Base-by-base conservation (phyloP, 345 rosid genomes). In the Mangifera indica region DNA sequence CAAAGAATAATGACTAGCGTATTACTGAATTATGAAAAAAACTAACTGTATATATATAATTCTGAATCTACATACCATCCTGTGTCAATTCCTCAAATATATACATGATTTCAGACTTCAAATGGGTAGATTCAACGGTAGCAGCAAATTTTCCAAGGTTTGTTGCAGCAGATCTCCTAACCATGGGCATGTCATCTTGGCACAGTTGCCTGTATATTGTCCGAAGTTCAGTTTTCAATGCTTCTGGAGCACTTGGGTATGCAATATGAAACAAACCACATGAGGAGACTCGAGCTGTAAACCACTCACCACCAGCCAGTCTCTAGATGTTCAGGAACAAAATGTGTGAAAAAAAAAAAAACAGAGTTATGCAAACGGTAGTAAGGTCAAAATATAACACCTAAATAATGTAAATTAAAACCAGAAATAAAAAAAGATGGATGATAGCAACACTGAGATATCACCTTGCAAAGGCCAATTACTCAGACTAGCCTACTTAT, bases 151-250 rank as follows among this genome's bases (percentile, higher is more conserved):
- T 90, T 54, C 96, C 96, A 4, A 88, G 85, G 72, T 90, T 87
- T 26, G 93, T 81, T 13, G 93, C 91, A 32, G 96, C 96, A 81
- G 96, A 87, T 79, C 93, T 88, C 64, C 96, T 84, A 74, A 90
- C 96, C 96, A 90, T 90, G 60, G 96, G 96, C 96, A 90, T 88
- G 81, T 90, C 96, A 84, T 90, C 96, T 83, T 85, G 90, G 73
- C 96, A 90, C 51, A 87, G 83, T 76, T 90, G 93, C 74, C 77
- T 76, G 74, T 90, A 90, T 66, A 87, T 62, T 10, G 87, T 52
- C 59, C 93, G 81, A 44, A 90, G 79, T 82, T 88, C 96, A 40
- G 87, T 75, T 80, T 87, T 85, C 25, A 88, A 21, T 64, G 72
- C 46, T 63, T 90, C 91, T 2, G 87, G 76, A 37, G 93, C 90